These are phyloP conservation scores for Neolecta irregularis DNA, from an alignment of 1,139 yeast species.

Conservation along the genomic window DNA sequence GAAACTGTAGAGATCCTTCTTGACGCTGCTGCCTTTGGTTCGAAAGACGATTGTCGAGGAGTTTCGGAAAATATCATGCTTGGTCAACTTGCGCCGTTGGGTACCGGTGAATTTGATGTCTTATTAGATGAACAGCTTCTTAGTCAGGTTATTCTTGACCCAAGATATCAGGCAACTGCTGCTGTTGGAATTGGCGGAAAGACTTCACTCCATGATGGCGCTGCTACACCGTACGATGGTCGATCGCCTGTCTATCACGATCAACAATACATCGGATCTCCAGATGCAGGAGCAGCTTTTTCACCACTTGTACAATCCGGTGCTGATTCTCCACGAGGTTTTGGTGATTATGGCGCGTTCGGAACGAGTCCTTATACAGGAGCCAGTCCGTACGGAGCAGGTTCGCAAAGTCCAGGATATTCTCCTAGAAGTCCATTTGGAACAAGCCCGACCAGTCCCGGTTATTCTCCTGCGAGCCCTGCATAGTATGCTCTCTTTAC, in stretches of 20 bases:
- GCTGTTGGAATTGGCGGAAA: constrained; percentile 24
- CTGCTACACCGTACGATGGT: constrained; percentile 85
- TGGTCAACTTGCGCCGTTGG: constrained; percentile 97
- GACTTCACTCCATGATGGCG: constrained; percentile 40
- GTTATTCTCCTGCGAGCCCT: constrained; percentile 27
- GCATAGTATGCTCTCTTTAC: constrained; percentile 39
- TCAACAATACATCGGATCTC: constrained; percentile 60
- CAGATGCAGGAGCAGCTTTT: constrained; percentile 51
- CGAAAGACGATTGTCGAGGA: constrained; percentile 95
- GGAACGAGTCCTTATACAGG: constrained; percentile 15
- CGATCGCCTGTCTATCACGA: constrained; percentile 63
- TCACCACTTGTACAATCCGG: constrained; percentile 90
- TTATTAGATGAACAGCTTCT: constrained; percentile 85
- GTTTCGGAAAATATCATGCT: constrained; percentile 94
- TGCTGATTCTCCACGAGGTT: constrained; percentile 67
- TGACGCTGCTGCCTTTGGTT: constrained; percentile 97
- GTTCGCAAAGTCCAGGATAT: constrained; percentile 43
- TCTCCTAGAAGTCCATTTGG: constrained; percentile 52
- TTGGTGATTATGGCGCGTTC: constrained; percentile 62
- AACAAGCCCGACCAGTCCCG: constrained; percentile 37
- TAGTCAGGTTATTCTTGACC: constrained; percentile 41
- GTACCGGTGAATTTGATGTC: constrained; percentile 96
- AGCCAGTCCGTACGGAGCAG: constrained; percentile 39
- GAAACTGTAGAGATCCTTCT: constrained; percentile 94
- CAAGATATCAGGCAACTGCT: constrained; percentile 15